phyloP scores from a whole-genome alignment of 2,329 filamentous ascomycete genomes.

The Talaromyces verruculosus region DNA sequence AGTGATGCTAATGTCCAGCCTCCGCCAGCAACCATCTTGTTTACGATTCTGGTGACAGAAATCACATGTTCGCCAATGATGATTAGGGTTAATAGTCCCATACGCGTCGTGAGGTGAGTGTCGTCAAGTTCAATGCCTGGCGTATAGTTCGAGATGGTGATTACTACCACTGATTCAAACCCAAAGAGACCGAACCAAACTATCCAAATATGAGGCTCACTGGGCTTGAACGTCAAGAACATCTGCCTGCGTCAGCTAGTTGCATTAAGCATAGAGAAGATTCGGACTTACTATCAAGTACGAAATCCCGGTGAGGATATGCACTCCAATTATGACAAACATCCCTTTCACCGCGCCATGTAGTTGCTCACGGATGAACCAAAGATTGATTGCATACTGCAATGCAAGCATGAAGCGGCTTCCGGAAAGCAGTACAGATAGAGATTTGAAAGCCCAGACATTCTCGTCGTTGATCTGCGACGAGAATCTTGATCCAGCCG shows the following conservation, averaged over 20 bases:
- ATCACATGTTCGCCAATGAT: conserved; percentile 67
- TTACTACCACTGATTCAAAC: conserved; percentile 54
- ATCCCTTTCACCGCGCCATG: conserved; percentile 31
- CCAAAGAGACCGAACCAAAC: conserved; percentile 58
- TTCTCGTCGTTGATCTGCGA: conserved; percentile 42
- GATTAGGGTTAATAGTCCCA: conserved; percentile 64
- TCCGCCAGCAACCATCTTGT: conserved; percentile 48
- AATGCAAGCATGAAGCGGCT: conserved; percentile 55
- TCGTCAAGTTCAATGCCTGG: conserved; percentile 60
- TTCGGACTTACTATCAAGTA: conserved; percentile 31
- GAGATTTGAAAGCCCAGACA: conserved; percentile 46
- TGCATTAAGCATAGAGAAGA: not conserved
- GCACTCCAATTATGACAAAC: conserved; percentile 31
- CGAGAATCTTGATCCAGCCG: conserved; percentile 54
- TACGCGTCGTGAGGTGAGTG: conserved; percentile 63
- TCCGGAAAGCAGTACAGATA: conserved; percentile 49
- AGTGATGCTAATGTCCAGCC: conserved; percentile 44
- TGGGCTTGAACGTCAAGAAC: conserved; percentile 34
- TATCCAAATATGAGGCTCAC: conserved; percentile 41
- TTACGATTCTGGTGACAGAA: conserved; percentile 56
- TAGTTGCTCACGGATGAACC: conserved; percentile 32
- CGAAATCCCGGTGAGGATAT: conserved; percentile 31
- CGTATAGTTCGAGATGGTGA: conserved; percentile 56
- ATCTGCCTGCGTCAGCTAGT: conserved; percentile 28
- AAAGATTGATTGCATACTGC: conserved; percentile 52